Conservation (phyloP, 768 basidiomycete genomes). For the Suillus bovinus region DNA sequence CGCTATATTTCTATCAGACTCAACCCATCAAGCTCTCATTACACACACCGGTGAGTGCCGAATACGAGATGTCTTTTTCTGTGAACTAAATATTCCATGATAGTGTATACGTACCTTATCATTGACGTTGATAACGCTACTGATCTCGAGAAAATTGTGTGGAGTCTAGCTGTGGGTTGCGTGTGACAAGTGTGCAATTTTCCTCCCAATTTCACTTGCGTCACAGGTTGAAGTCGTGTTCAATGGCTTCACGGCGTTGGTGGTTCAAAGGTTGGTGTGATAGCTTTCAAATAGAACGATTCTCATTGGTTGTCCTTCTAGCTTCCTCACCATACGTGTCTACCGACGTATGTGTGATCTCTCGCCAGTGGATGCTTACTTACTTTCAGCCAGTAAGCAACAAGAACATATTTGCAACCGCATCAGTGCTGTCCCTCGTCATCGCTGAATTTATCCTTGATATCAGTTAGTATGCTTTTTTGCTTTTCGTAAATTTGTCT, state of each 20-base stretch:
- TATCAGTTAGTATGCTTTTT: conserved; percentile 24
- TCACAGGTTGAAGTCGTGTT: conserved; percentile 45
- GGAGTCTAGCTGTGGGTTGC: conserved; percentile 28
- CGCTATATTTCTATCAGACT: conserved; percentile 50
- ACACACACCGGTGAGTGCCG: conserved; percentile 43
- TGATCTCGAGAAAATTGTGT: conserved; percentile 36
- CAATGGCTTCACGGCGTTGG: conserved; percentile 48
- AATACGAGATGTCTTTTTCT: background rate
- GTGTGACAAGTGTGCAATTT: background rate
- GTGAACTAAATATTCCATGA: background rate
- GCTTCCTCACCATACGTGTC: conserved; percentile 47
- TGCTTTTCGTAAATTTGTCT: background rate
- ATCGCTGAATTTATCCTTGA: conserved; percentile 38
- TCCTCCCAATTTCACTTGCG: background rate
- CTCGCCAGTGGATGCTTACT: background rate
- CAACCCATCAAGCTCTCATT: conserved; percentile 51
- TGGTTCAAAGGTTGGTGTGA: conserved; percentile 41
- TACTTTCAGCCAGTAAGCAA: conserved; percentile 42
- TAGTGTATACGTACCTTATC: conserved; percentile 46
- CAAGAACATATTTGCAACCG: conserved; percentile 38
- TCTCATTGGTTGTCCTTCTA: background rate
- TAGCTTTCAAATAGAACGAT: background rate
- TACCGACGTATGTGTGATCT: conserved; percentile 38
- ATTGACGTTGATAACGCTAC: conserved; percentile 35
- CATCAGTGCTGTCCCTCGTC: conserved; percentile 35